phyloP scores from a whole-genome alignment of 2,329 filamentous ascomycete genomes.

The Balansia obtecta region DNA sequence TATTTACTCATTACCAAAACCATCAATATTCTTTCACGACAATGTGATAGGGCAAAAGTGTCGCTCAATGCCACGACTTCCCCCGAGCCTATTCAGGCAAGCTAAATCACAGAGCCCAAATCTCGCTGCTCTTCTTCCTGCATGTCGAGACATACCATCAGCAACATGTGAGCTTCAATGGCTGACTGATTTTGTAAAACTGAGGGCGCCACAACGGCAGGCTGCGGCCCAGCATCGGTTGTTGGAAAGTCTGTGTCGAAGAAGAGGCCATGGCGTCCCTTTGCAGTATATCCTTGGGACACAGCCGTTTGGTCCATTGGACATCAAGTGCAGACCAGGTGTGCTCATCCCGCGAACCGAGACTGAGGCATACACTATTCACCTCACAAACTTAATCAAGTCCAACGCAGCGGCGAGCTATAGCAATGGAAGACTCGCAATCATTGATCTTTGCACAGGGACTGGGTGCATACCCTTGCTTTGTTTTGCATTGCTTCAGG shows the following conservation, averaged over 20 bases:
- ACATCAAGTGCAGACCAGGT: constrained; percentile 62
- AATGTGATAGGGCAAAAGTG: neutral
- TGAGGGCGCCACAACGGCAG: constrained; percentile 9
- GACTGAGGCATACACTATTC: constrained; percentile 55
- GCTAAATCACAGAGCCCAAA: constrained; percentile 42
- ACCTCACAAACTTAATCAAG: constrained; percentile 37
- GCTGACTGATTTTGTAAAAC: constrained; percentile 49
- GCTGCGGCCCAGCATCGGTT: constrained; percentile 14
- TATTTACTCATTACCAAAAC: neutral
- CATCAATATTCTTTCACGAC: neutral
- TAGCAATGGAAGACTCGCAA: constrained; percentile 29
- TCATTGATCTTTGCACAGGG: constrained; percentile 83
- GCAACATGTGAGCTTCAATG: constrained; percentile 61
- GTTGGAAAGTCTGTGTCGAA: constrained; percentile 29
- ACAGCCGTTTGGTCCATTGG: constrained; percentile 76
- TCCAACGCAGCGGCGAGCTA: constrained; percentile 8
- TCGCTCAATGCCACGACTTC: constrained; percentile 46
- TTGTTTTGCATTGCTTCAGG: constrained; percentile 49
- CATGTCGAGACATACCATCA: constrained; percentile 49
- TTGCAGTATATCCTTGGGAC: constrained; percentile 82
- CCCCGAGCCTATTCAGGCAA: constrained; percentile 41
- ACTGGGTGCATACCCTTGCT: constrained; percentile 81
- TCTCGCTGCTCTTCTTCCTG: constrained; percentile 48
- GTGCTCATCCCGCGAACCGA: constrained; percentile 80
- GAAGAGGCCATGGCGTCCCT: constrained; percentile 52